Evolutionary conservation across 2,329 filamentous ascomycete species (phyloP).

Genomic region (Elsinoe batatas): DNA sequence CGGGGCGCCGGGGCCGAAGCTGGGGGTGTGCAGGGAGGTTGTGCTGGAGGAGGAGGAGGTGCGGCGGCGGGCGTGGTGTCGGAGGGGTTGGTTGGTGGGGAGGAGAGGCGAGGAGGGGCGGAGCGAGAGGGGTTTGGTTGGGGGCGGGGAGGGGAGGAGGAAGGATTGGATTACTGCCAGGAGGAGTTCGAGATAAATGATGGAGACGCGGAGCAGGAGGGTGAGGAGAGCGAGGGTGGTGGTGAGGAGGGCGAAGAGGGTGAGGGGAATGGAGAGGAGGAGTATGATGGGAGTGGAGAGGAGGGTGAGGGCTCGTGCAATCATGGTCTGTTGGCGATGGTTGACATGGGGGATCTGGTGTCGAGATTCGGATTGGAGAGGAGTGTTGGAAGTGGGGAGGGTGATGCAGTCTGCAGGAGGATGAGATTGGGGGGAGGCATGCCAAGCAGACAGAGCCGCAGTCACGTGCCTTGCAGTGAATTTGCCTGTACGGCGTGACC

Average conservation of each 20-base stretch:
- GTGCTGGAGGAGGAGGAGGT: slow-evolving; percentile 21
- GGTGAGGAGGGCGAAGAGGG: slow-evolving; percentile 10
- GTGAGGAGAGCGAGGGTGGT: slow-evolving; percentile 10
- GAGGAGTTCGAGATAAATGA: slow-evolving; percentile 35
- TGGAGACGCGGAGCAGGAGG: slow-evolving; percentile 26
- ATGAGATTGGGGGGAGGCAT: too few relatives aligned
- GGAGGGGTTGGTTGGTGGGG: slow-evolving; percentile 20
- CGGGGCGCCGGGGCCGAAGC: slow-evolving; percentile 15
- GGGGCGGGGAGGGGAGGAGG: slow-evolving; percentile 19
- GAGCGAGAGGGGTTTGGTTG: slow-evolving; percentile 15
- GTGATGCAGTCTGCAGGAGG: too few relatives aligned
- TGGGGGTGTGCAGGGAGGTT: slow-evolving; percentile 17
- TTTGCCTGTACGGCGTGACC: too few relatives aligned
- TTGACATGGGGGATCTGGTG: not conserved
- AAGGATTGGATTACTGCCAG: slow-evolving; percentile 31
- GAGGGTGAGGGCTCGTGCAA: slow-evolving; percentile 29
- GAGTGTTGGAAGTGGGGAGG: slow-evolving; percentile 17
- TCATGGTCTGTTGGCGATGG: slow-evolving; percentile 22
- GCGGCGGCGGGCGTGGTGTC: slow-evolving; percentile 21
- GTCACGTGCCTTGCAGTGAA: too few relatives aligned
- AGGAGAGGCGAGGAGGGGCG: slow-evolving; percentile 17
- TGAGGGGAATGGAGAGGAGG: slow-evolving; percentile 11
- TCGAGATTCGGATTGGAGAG: slow-evolving; percentile 3
- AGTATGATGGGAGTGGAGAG: slow-evolving; percentile 21
- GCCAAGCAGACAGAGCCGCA: too few relatives aligned